Evolutionary conservation across 257 asterid species (phyloP).

Genomic region (Coffea eugenioides): DNA sequence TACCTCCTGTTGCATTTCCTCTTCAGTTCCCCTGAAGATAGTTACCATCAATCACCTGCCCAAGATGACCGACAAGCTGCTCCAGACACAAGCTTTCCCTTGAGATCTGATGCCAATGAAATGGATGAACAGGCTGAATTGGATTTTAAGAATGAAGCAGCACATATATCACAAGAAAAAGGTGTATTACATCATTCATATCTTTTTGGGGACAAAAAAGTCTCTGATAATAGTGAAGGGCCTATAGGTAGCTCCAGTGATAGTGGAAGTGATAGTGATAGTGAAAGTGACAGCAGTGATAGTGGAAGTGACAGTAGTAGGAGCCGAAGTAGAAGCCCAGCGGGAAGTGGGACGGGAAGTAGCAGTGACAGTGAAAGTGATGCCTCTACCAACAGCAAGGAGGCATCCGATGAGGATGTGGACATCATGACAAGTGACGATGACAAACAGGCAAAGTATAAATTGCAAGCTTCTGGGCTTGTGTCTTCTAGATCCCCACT

Average conservation of each 20-base stretch:
- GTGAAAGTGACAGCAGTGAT: conserved; percentile 66
- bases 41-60: conserved; percentile 41
- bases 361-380: conserved; percentile 89
- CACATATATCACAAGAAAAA: conserved; percentile 39
- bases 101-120: conserved; percentile 37
- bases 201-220: conserved; percentile 45
- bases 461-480: conserved; percentile 44
- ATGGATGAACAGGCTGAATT: conserved; percentile 50
- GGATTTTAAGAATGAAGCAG: conserved; percentile 42
- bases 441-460: conserved; percentile 53
- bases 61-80: conserved; percentile 47
- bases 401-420: conserved; percentile 89
- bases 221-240: conserved; percentile 47
- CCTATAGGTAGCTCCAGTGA: conserved; percentile 64
- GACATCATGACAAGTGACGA: conserved; percentile 78
- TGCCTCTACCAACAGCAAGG: conserved; percentile 82
- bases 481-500: conserved; percentile 42
- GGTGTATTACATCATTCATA: conserved; percentile 40
- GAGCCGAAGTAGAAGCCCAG: conserved; percentile 74
- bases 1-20: conserved; percentile 9
- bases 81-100: conserved; percentile 40
- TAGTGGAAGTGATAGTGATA: conserved; percentile 61
- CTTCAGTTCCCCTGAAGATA: conserved; percentile 71
- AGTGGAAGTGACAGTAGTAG: conserved; percentile 69
- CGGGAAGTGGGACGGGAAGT: conserved; percentile 64